Percentiles rank a stretch among this genome's conserved stretches.
Evolutionary conservation across 1,284 basidiomycete species (phyloP).

Genomic region (Boletus mariae): DNA sequence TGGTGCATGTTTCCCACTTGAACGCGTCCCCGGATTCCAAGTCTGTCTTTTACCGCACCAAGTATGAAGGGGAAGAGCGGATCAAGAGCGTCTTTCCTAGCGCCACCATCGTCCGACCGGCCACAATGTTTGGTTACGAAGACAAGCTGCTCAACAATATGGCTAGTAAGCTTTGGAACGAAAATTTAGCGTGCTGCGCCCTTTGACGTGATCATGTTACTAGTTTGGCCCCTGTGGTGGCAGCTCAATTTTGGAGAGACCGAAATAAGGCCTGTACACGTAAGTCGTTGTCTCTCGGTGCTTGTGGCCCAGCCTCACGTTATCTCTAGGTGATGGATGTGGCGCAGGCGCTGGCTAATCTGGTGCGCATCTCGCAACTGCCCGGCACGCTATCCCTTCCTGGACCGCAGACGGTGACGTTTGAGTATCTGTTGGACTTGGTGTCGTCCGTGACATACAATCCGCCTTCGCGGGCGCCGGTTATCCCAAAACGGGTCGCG

Average conservation of each 20-base stretch:
- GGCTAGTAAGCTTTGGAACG: conserved; percentile 58
- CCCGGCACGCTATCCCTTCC: conserved; percentile 79
- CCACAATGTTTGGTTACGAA: conserved; percentile 87
- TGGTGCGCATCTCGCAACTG: conserved; percentile 63
- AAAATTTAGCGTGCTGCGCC: conserved; percentile 6
- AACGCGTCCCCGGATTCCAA: conserved; percentile 81
- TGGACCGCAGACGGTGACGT: conserved; percentile 85
- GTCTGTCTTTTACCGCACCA: conserved; percentile 86
- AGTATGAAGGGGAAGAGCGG: conserved; percentile 86
- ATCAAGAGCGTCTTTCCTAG: conserved; percentile 84
- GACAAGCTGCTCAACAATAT: conserved; percentile 94
- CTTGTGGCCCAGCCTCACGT: conserved; percentile 3
- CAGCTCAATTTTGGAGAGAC: conserved; percentile 88
- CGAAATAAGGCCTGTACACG: conserved; percentile 88
- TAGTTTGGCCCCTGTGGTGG: conserved; percentile 91
- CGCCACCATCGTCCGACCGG: conserved; percentile 90
- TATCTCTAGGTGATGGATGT: conserved; percentile 80
- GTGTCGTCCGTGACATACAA: conserved; percentile 80
- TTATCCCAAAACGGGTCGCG: conserved; percentile 77
- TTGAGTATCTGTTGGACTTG: conserved; percentile 82
- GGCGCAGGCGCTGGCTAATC: conserved; percentile 84
- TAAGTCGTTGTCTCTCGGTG: conserved; percentile 38
- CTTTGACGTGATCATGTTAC: conserved; percentile 22
- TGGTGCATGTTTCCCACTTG: conserved; percentile 95
- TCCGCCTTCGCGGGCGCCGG: conserved; percentile 63